Percentiles rank a stretch among this genome's conserved stretches.
Evolutionary conservation across 2,329 filamentous ascomycete genomes (phyloP).

Genomic region (Coniella lustricola): DNA sequence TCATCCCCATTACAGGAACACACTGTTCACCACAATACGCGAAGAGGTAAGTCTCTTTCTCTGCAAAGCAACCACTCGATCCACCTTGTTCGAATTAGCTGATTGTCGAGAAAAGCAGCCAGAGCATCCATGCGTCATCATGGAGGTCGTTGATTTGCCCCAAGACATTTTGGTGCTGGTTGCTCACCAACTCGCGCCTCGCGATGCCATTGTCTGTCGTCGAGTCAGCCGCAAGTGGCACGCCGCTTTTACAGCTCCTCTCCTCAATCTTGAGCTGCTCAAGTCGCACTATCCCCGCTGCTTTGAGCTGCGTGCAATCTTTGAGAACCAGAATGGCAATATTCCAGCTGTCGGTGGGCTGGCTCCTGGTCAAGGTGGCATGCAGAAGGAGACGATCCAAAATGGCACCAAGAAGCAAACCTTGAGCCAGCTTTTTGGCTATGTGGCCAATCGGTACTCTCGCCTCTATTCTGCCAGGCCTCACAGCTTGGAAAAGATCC

Average conservation of each 20-base stretch:
- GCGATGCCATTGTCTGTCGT: conserved; percentile 44
- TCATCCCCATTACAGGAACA: too few species aligned
- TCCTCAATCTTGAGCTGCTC: conserved; percentile 40
- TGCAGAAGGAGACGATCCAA: conserved; percentile 3
- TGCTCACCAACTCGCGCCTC: conserved; percentile 39
- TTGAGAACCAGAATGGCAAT: conserved; percentile 9
- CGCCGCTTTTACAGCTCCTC: conserved; percentile 40
- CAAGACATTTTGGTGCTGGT: conserved; percentile 52
- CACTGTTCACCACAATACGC: too few species aligned
- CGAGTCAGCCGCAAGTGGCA: conserved; percentile 44
- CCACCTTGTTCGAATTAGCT: too few species aligned
- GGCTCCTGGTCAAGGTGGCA: conserved; percentile 6
- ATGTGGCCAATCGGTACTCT: conserved; percentile 47
- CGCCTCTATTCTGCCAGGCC: conserved; percentile 42
- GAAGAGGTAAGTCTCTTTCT: too few species aligned
- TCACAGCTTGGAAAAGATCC: conserved; percentile 37
- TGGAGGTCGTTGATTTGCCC: conserved; percentile 42
- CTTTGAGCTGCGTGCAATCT: conserved; percentile 41
- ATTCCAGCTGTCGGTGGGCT: conserved; percentile 14
- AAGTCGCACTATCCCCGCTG: conserved; percentile 45
- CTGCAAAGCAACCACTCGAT: too few species aligned
- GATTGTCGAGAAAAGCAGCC: too few species aligned
- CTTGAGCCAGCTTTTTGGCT: conserved; percentile 39
- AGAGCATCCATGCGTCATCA: conserved; percentile 6
- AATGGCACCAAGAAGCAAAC: conserved; percentile 15